Evolutionary conservation across 768 basidiomycete genomes (phyloP), one percentile per base, ranked within the genome.

Genomic region (Tephrocybe sp.): DNA sequence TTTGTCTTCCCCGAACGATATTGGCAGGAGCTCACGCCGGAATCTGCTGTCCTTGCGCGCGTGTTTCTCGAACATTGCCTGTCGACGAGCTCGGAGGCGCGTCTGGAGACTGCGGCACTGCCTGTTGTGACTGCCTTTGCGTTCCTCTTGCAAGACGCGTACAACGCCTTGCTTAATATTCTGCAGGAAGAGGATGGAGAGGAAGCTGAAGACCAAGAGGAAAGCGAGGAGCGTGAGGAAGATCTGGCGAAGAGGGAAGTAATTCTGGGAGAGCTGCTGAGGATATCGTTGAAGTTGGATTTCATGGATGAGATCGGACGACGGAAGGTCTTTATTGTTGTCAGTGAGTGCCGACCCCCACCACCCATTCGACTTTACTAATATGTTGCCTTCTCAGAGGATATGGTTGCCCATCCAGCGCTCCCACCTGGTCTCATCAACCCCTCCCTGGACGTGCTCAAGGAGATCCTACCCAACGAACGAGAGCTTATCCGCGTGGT

Each of bases 231-330:
- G 45, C 69, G 73, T 23, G 82, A 84, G 39, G 85, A 88, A 46
- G 78, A 81, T 49, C 65, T 79, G 14, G 74, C 81, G 4, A 84
- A 85, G 59, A 72, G 72, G 22, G 87, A 89, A 56, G 85, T 92
- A 49, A 71, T 93, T 10, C 78, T 97, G 40, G 77, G 84, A 2
- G 92, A 98, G 64, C 72, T 98, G 60, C 74, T 98, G 31, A 79
- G 79, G 49, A 80, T 97, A 53, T 87, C 90, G 0, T 76, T 91
- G 26, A 85, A 86, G 56, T 72, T 93, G 36, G 96, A 98, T 66
- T 98, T 95, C 58, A 84, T 84, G 20, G 96, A 99, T 66, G 95
- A 98, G 65, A 93, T 96, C 61, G 96, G 96, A 8, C 70, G 96
- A 48, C 72, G 96, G 49, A 93, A 92, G 68, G 89, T 94, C 71